A percentile compares a stretch with the other conserved stretches of the same genome.
Evolutionary conservation across 1,284 basidiomycete species (phyloP).

Genomic region (Nidula niveotomentosa): DNA sequence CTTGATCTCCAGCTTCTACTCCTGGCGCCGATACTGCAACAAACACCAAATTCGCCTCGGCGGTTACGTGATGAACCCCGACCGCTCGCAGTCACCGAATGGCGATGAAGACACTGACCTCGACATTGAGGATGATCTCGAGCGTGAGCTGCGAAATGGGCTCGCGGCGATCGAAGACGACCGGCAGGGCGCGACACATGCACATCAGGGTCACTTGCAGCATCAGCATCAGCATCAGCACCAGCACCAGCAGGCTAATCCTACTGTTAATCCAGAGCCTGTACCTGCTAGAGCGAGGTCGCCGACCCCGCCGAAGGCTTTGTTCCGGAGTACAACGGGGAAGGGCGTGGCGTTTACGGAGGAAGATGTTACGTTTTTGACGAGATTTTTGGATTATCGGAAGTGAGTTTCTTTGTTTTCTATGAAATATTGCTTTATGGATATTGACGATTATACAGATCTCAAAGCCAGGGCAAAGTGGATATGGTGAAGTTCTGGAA

Average conservation of each 20-base stretch:
- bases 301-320: conserved; percentile 72
- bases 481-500: conserved; percentile 88
- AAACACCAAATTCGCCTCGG: conserved; percentile 83
- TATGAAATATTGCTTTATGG: neutral
- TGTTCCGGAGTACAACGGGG: conserved; percentile 80
- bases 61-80: conserved; percentile 73
- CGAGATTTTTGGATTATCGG: conserved; percentile 72
- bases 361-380: conserved; percentile 73
- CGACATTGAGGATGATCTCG: conserved; percentile 23
- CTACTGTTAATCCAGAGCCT: conserved; percentile 4
- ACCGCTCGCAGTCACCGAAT: conserved; percentile 43
- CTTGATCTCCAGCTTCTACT: conserved; percentile 55
- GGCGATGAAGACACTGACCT: conserved; percentile 29
- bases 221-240: conserved; percentile 6
- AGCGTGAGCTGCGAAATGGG: neutral
- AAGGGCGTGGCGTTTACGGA: conserved; percentile 85
- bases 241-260: conserved; percentile 9
- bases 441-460: conserved; percentile 3
- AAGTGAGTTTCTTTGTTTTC: conserved; percentile 39
- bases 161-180: neutral
- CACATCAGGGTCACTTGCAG: neutral
- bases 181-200: neutral
- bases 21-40: conserved; percentile 85
- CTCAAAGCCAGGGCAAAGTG: conserved; percentile 59
- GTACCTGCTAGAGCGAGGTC: conserved; percentile 49